Evolutionary conservation across 495 filamentous ascomycete species (phyloP), one percentile per base, ranked within the genome.

Genomic region (Aspergillus carlsbadensis): DNA sequence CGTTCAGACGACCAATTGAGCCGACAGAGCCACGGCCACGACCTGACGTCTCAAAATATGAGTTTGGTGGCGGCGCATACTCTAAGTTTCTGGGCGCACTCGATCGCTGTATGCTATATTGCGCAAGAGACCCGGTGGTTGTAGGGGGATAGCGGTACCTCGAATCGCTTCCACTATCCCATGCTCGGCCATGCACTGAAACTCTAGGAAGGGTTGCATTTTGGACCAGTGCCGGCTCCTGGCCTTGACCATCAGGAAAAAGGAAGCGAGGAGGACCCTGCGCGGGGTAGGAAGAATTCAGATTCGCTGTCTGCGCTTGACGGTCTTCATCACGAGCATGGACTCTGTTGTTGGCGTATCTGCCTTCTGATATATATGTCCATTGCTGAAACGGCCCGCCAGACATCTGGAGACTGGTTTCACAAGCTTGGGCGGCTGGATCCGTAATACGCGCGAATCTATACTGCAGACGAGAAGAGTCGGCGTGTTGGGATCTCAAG

Each of bases 1-100:
- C 73, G 60, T 65, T 66, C 42, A 61, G 54, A 52, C 67, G 68
- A 49, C 61, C 56, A 20, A 40, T 56, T 51, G 70, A 64, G 56
- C 61, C 54, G 50, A 61, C 61, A 43, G 63, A 69, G 26, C 65
- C 67, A 40, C 65, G 65, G 17, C 59, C 59, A 45, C 63, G 61
- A 53, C 46, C 68, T 15, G 65, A 56, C 42, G 60, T 58, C 52
- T 71, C 70, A 42, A 63, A 58, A 35, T 65, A 66, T 10, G 62
- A 41, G 26, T 31, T 58, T n/a, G 52, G 54, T 52, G 52, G 47
- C 6, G 53, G 63, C 6, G 52, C 62, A 39, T 61, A 49, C 34
- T 71, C 65, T 39, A 52, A n/a, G 10, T 31, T 52, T n/a, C 52
- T 31, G 6, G 61, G 52, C 1, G 66, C 49, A n/a, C 54, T 57